These are phyloP conservation scores for Botrytis paeoniae DNA, from an alignment of 2,329 filamentous ascomycete species.

Conservation along the genomic window DNA sequence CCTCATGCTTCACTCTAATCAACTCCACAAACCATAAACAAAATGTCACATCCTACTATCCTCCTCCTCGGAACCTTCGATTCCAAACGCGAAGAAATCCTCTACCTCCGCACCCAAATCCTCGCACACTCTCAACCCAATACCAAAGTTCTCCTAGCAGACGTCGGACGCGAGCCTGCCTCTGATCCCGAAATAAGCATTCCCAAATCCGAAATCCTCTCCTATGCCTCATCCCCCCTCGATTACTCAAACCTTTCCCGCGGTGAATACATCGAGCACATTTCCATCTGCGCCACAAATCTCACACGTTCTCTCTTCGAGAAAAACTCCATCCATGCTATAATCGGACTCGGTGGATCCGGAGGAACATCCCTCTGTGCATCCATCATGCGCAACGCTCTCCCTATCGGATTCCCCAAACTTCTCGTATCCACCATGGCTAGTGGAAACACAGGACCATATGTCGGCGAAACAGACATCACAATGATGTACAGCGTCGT, in stretches of 20 bases:
- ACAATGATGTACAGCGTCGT: constrained; percentile 70
- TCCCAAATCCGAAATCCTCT: constrained; percentile 44
- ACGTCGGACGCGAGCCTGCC: constrained; percentile 50
- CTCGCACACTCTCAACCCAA: constrained; percentile 24
- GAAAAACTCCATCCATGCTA: constrained; percentile 47
- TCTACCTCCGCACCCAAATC: constrained; percentile 51
- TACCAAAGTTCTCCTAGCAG: constrained; percentile 48
- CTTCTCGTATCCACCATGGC: constrained; percentile 68
- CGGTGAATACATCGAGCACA: constrained; percentile 54
- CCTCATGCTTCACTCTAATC: not conserved
- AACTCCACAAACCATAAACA: not conserved
- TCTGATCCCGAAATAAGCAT: constrained; percentile 48
- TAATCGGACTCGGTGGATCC: constrained; percentile 60
- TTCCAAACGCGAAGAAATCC: constrained; percentile 58
- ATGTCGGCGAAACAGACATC: constrained; percentile 67
- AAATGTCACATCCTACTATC: constrained; percentile 42
- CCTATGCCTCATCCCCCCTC: constrained; percentile 33
- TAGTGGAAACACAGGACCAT: constrained; percentile 60
- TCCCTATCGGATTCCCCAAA: constrained; percentile 67
- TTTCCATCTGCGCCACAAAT: constrained; percentile 48
- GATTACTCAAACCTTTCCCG: constrained; percentile 45
- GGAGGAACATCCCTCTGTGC: constrained; percentile 60
- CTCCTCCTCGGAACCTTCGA: constrained; percentile 60
- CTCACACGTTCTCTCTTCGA: constrained; percentile 43
- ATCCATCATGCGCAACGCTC: constrained; percentile 55